A percentile compares a stretch with the other conserved stretches of the same genome.
Conservation (phyloP, 176 grass and related monocot species). For the Juncus effusus region DNA sequence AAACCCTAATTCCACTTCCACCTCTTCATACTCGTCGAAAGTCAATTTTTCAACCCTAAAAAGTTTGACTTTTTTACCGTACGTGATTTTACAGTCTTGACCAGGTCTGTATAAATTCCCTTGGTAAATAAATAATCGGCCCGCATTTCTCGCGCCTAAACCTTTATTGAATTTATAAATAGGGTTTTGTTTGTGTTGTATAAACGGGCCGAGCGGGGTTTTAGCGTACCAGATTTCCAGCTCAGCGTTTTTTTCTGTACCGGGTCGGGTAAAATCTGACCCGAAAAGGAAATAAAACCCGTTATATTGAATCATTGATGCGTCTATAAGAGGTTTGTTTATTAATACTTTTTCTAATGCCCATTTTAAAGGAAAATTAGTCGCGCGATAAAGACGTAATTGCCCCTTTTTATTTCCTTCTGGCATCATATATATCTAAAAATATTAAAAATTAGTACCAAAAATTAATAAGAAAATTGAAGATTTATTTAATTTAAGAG, state of each 20-base stretch:
- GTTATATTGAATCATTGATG: conserved; percentile 66
- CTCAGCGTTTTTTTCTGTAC: conserved; percentile 92
- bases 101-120: conserved; percentile 77
- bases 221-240: conserved; percentile 96
- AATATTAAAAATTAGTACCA: conserved; percentile 5
- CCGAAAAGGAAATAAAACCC: conserved; percentile 78
- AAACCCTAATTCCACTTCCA: conserved; percentile 61
- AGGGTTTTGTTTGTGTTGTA: conserved; percentile 80
- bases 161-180: conserved; percentile 92
- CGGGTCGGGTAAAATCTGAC: conserved; percentile 82
- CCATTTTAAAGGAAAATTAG: conserved; percentile 89
- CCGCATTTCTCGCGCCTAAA: conserved; percentile 88
- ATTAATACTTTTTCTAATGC: conserved; percentile 89
- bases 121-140: conserved; percentile 84
- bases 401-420: conserved; percentile 91
- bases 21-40: conserved; percentile 86
- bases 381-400: conserved; percentile 84
- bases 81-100: conserved; percentile 86
- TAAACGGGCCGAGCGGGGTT: conserved; percentile 89
- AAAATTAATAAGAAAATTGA: background rate
- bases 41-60: conserved; percentile 87
- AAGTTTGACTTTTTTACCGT: conserved; percentile 66
- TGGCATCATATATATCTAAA: conserved; percentile 98
- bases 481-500: background rate
- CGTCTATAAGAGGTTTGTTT: conserved; percentile 73